phyloP scores from a whole-genome alignment of 2,329 filamentous ascomycete genomes.

The Aspergillus eucalypticola region DNA sequence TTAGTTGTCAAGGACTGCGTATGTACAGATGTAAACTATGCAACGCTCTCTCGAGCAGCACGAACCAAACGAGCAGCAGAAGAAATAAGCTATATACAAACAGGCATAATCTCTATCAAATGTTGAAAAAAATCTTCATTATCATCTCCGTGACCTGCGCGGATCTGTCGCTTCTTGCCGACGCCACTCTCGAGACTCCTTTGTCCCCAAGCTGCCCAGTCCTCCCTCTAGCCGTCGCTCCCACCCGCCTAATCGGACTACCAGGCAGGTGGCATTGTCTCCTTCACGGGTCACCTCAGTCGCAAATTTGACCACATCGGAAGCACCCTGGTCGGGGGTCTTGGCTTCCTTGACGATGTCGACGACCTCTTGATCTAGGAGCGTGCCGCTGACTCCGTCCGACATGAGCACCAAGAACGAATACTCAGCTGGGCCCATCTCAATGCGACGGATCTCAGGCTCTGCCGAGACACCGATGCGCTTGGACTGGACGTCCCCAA shows the following conservation, averaged over 20 bases:
- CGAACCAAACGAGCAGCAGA: background rate
- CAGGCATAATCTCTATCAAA: background rate
- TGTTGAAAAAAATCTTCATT: constrained; percentile 9
- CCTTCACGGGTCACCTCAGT: constrained; percentile 73
- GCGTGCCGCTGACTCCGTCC: constrained; percentile 82
- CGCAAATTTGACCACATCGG: constrained; percentile 79
- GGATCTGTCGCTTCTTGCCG: constrained; percentile 79
- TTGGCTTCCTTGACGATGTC: constrained; percentile 92
- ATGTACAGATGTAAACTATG: background rate
- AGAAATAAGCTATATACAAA: constrained; percentile 4
- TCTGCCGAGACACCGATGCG: constrained; percentile 92
- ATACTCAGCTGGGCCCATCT: constrained; percentile 81
- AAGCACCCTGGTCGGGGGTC: constrained; percentile 83
- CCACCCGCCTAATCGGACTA: constrained; percentile 65
- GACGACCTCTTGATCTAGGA: constrained; percentile 92
- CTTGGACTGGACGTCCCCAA: constrained; percentile 90
- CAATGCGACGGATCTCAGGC: constrained; percentile 78
- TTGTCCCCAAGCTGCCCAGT: constrained; percentile 83
- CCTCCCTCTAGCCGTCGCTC: constrained; percentile 73
- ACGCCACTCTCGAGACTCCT: constrained; percentile 84
- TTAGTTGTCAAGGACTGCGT: background rate
- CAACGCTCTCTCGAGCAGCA: background rate
- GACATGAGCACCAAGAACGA: constrained; percentile 85
- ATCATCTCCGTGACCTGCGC: constrained; percentile 62
- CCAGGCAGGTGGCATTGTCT: constrained; percentile 65